Evolutionary conservation across 2,329 filamentous ascomycete genomes (phyloP), one percentile per base, ranked within the genome.

Genomic region (Lanzia echinophila): DNA sequence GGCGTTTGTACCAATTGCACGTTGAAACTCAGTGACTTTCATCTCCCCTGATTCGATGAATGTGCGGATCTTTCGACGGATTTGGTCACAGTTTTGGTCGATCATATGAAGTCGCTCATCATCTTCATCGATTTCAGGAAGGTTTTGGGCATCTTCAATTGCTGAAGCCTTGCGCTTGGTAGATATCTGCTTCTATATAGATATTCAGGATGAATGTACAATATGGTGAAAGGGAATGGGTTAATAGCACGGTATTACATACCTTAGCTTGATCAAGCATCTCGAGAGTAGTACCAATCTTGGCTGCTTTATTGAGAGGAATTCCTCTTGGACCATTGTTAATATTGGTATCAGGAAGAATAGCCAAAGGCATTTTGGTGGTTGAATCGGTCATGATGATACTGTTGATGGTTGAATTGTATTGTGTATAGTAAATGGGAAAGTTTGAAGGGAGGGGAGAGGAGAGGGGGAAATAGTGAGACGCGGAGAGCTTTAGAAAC

Each of bases 11-110:
- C 64, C 62, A 41, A 76, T 68, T 2, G 65, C 63, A 4, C 68
- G 58, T 39, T 71, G 70, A 58, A 77, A 76, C 36, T 74, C 67
- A 19, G 65, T 69, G 4, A 72, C 67, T 54, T 71, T 74, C 71
- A 75, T 74, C 50, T 72, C 72, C 22, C 71, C 69, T 2, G 63
- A 65, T 4, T 63, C 65, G 19, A 78, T 63, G 55, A 76, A 69
- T 10, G 61, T 60, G 28, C 67, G 66, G 54, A 77, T 75, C 49
- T 72, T 73, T 48, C 63, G 62, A 11, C 72, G 69, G 34, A 74
- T 58, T 55, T 71, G 67, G 55, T 71, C 65, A 54, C 67, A 67
- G 55, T 62, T 62, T 15, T 58, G 46, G 15, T 46, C 50, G 28
- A 62, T 39, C 15, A 49, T 39, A 6, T 34, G 48, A 36, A 55